Percentiles rank a stretch among this genome's conserved stretches.
phyloP scores from a whole-genome alignment of 352 stramenopile species.

The Elongisporangium anandrum region DNA sequence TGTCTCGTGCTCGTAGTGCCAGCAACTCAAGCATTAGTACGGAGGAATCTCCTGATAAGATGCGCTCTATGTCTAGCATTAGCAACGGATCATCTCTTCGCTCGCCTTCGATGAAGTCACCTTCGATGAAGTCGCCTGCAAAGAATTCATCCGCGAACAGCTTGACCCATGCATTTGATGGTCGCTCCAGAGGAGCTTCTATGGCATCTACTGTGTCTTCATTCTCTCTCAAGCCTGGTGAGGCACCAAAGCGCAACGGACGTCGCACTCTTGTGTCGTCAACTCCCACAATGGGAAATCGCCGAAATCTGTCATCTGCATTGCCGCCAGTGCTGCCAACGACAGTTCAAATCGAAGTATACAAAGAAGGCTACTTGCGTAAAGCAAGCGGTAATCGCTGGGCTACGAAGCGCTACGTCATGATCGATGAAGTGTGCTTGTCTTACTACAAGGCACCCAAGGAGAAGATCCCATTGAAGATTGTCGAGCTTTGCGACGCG shows the following conservation, averaged over 20 bases:
- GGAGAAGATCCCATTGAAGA: slow-evolving; percentile 81
- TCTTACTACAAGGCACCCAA: slow-evolving; percentile 86
- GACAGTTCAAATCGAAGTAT: slow-evolving; percentile 67
- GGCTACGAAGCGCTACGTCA: slow-evolving; percentile 85
- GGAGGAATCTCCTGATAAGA: slow-evolving; percentile 37
- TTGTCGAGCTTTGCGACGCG: slow-evolving; percentile 78
- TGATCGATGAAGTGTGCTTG: slow-evolving; percentile 80
- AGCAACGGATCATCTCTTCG: slow-evolving; percentile 36
- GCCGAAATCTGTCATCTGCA: slow-evolving; percentile 38
- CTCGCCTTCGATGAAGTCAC: slow-evolving; percentile 50
- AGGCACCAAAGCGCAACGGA: slow-evolving; percentile 41
- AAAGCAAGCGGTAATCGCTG: slow-evolving; percentile 80
- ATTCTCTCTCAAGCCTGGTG: slow-evolving; percentile 52
- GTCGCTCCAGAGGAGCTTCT: not conserved
- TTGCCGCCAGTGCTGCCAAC: slow-evolving; percentile 57
- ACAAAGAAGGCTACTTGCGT: slow-evolving; percentile 81
- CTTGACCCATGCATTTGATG: not conserved
- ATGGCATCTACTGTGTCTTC: slow-evolving; percentile 9
- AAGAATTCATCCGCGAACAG: slow-evolving; percentile 1
- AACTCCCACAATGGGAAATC: slow-evolving; percentile 30
- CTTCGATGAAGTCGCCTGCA: slow-evolving; percentile 15
- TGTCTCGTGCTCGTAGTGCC: slow-evolving; percentile 45
- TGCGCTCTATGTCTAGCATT: slow-evolving; percentile 53
- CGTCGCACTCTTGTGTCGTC: slow-evolving; percentile 70
- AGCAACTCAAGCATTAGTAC: slow-evolving; percentile 61